Percentiles rank a stretch among this genome's conserved stretches.
Evolutionary conservation across 73 alveolate species (phyloP).

Genomic region (Tetrahymena malaccensis): DNA sequence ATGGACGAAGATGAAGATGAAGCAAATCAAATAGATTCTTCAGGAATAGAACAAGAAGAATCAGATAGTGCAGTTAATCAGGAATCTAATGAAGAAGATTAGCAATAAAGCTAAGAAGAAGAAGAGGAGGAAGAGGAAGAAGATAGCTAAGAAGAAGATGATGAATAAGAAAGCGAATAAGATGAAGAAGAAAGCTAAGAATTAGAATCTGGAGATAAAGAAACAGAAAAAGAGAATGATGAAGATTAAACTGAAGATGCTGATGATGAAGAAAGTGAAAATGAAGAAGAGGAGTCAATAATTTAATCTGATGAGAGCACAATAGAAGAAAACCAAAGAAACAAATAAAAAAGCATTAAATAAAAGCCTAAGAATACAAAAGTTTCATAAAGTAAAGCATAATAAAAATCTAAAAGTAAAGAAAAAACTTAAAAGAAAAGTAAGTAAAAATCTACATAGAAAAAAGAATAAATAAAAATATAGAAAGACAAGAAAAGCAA

Average conservation of each 20-base stretch:
- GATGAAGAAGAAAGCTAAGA: background rate
- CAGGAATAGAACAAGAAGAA: background rate
- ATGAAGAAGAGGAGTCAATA: background rate
- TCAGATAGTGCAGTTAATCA: background rate
- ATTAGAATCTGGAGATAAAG: background rate
- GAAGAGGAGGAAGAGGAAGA: background rate
- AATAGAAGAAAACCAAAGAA: background rate
- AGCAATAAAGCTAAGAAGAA: background rate
- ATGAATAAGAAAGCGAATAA: background rate
- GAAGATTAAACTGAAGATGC: background rate
- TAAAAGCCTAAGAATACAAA: background rate
- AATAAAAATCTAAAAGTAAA: background rate
- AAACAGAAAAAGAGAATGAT: background rate
- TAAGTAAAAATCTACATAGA: background rate
- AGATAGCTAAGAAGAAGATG: background rate
- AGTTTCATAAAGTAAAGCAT: background rate
- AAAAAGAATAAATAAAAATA: background rate
- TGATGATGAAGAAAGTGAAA: background rate
- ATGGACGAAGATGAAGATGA: background rate
- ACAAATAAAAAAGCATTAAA: background rate
- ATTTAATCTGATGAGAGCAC: background rate
- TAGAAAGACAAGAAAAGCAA: background rate
- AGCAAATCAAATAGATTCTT: background rate
- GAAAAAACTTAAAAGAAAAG: background rate
- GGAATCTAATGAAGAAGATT: background rate